Evolutionary conservation across 208 protist species (phyloP), one percentile per base, ranked within the genome.

Genomic region (Trypanosoma melophagium): DNA sequence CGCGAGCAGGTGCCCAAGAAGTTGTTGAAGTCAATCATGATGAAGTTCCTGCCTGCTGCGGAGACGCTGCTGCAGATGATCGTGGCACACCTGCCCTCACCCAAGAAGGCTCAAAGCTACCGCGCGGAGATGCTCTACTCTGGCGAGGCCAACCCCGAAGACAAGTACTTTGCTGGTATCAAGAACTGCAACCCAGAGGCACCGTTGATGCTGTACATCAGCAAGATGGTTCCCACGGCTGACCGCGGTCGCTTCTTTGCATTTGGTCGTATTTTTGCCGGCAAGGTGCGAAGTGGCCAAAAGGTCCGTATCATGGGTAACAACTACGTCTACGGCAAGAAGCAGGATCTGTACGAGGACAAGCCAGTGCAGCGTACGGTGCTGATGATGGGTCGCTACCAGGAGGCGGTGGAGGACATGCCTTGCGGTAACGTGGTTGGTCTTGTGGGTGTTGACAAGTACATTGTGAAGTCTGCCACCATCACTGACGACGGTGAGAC

Each of bases 391-490:
- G 99, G 98, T 71, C 80, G 97, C 64, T 97, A 93, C 69, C 91
- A 90, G 76, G 97, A 99, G 86, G 65, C 95, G 58, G 94, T 99
- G 58, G 95, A 99, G 74, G 93, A 97, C 74, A 88, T 97, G 71
- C 98, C 98, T 55, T 98, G 94, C 82, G 99, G 99, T 87, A 99
- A 99, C 96, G 98, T 98, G 62, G 69, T 90, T 71, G 97, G 95
- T 77, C 89, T 99, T 14, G 97, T 99, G 53, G 99, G 99, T 82
- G 91, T 99, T 21, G 99, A 99, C 88, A 97, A 99, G 88, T 99
- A 95, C 89, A 80, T 99, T 53, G 77, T 99, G 71, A 99, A 99
- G 89, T 96, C 95, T 60, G 99, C 98, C 69, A 99, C 99, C 75
- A 95, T 99, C 70, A 98, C 97, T 47, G 90, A 96, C 55, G 82